These are phyloP conservation scores for Auricularia cornea DNA, from an alignment of 768 basidiomycete species.

Conservation along the genomic window DNA sequence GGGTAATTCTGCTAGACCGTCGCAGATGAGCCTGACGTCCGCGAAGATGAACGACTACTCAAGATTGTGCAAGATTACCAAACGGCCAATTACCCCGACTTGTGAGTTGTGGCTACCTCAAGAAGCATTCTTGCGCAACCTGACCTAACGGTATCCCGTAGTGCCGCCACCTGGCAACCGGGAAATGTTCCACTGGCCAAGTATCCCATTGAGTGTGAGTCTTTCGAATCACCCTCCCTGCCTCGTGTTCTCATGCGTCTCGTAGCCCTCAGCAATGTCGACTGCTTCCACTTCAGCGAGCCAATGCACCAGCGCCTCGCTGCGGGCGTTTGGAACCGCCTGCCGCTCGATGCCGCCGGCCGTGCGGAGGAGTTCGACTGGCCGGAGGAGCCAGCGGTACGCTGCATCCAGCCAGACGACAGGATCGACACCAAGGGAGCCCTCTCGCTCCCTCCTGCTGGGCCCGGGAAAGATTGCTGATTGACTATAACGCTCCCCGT, in stretches of 20 bases:
- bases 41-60: constrained; percentile 5
- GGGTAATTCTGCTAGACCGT: not conserved
- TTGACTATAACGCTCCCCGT: no score
- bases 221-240: not conserved
- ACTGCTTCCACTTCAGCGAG: not conserved
- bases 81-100: constrained; percentile 7
- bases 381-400: not conserved
- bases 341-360: not conserved
- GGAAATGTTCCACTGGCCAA: constrained; percentile 5
- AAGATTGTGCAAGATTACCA: constrained; percentile 11
- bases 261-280: not conserved
- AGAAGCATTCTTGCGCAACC: no score
- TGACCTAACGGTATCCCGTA: not conserved
- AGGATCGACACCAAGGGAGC: not conserved
- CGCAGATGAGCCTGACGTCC: not conserved
- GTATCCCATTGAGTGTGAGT: constrained; percentile 11
- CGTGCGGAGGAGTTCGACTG: not conserved
- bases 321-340: not conserved
- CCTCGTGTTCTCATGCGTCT: not conserved
- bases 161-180: constrained; percentile 12
- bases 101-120: constrained; percentile 3
- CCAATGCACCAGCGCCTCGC: not conserved
- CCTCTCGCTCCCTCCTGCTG: not conserved
- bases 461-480: no score
- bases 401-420: not conserved